These are phyloP conservation scores for Colletotrichum tropicale DNA, from an alignment of 2,329 filamentous ascomycete genomes.

Conservation along the genomic window DNA sequence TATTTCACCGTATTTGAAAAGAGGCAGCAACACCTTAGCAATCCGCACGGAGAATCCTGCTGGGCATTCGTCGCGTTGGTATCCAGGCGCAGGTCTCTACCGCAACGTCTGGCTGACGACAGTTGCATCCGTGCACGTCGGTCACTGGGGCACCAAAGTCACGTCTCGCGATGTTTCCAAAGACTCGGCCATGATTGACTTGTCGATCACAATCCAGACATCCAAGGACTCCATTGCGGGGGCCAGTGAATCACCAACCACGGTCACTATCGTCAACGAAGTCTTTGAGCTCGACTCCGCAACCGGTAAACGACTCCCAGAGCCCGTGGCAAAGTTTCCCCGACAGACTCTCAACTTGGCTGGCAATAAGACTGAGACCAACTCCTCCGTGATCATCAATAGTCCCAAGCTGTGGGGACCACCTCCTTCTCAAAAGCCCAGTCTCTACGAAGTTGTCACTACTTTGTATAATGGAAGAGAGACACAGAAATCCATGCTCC, in stretches of 20 bases:
- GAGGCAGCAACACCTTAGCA: constrained; percentile 45
- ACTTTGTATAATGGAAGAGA: background rate
- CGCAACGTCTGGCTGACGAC: constrained; percentile 59
- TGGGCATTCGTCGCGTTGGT: constrained; percentile 52
- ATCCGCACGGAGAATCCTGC: constrained; percentile 54
- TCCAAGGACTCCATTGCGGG: background rate
- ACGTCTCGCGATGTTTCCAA: background rate
- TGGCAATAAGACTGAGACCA: background rate
- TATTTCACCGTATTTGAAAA: constrained; percentile 45
- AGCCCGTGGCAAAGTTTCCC: background rate
- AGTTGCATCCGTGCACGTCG: constrained; percentile 40
- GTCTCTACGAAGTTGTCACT: background rate
- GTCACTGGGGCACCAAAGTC: background rate
- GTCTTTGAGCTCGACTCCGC: background rate
- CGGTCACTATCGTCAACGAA: background rate
- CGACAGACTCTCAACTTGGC: background rate
- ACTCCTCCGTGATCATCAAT: background rate
- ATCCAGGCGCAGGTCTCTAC: constrained; percentile 58
- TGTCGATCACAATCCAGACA: background rate
- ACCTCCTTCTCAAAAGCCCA: background rate
- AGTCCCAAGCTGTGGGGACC: background rate
- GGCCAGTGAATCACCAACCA: background rate
- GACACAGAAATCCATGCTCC: background rate
- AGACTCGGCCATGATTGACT: background rate
- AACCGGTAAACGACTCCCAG: background rate